Evolutionary conservation across 129 eudicot genomes (phyloP).

Genomic region (Smallanthus sonchifolius): DNA sequence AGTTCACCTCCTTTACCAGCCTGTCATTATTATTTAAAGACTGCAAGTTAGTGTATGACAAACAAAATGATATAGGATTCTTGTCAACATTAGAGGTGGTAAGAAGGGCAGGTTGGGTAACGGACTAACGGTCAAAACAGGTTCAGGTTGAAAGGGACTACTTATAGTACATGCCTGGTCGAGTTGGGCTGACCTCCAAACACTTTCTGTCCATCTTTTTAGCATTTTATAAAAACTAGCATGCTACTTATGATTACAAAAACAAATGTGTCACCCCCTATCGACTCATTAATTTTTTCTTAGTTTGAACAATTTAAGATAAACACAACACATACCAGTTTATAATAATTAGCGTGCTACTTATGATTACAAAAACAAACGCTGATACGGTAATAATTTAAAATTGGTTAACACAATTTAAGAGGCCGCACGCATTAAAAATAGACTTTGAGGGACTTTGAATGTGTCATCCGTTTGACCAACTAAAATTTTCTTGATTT

Average conservation of each 20-base stretch:
- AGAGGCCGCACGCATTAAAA: neutral
- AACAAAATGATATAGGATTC: conserved; percentile 4
- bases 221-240: neutral
- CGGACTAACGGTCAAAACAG: neutral
- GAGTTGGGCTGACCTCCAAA: neutral
- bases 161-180: neutral
- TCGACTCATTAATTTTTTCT: too few species aligned
- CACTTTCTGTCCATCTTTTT: neutral
- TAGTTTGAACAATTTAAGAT: too few species aligned
- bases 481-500: neutral
- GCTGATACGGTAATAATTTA: neutral
- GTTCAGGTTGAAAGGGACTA: neutral
- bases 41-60: neutral
- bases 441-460: neutral
- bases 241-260: neutral
- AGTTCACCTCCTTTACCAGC: conserved; percentile 99
- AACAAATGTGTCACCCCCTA: neutral
- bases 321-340: too few species aligned
- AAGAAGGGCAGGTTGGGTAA: neutral
- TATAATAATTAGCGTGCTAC: neutral
- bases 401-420: neutral
- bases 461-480: neutral
- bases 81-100: neutral
- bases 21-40: conserved; percentile 34
- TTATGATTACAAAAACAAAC: neutral